Percentiles rank a stretch among this genome's conserved stretches.
Evolutionary conservation across 108 stramenopile genomes (phyloP).

Genomic region (Phaeodactylum tricornutum): DNA sequence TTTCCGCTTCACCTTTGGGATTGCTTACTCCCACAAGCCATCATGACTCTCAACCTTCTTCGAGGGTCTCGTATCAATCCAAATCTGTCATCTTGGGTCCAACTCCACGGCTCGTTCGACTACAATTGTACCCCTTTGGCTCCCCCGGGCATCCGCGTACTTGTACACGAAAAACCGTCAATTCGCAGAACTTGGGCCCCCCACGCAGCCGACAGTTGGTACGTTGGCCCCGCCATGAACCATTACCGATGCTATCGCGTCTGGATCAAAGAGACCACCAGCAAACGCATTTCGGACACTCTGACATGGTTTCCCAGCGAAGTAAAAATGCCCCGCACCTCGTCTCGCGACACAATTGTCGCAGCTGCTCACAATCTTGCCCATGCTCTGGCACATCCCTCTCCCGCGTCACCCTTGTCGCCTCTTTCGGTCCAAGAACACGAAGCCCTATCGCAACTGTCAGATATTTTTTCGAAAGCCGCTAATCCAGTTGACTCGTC

Average conservation of each 20-base stretch:
- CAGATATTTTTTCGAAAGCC: no score
- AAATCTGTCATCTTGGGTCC: background rate
- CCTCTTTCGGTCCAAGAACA: no score
- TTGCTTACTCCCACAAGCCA: conserved; percentile 23
- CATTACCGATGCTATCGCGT: conserved; percentile 29
- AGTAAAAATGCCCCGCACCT: conserved; percentile 9
- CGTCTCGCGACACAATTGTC: no score
- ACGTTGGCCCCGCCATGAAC: conserved; percentile 30
- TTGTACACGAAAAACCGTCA: conserved; percentile 16
- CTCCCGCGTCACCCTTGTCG: no score
- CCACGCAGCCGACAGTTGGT: conserved; percentile 31
- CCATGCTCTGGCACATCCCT: no score
- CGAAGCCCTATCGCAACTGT: no score
- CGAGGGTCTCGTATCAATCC: conserved; percentile 24
- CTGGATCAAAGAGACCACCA: conserved; percentile 13
- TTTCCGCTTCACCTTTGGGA: conserved; percentile 27
- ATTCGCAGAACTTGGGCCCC: conserved; percentile 10
- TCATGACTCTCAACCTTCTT: conserved; percentile 27
- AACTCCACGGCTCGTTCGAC: conserved; percentile 5
- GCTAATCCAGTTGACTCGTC: no score
- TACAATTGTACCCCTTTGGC: conserved; percentile 34
- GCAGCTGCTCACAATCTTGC: no score
- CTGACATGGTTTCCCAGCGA: conserved; percentile 22
- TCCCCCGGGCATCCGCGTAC: conserved; percentile 24
- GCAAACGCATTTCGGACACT: conserved; percentile 17